Conservation (phyloP, 2,329 filamentous ascomycete species). For the Aspergillus candidus region DNA sequence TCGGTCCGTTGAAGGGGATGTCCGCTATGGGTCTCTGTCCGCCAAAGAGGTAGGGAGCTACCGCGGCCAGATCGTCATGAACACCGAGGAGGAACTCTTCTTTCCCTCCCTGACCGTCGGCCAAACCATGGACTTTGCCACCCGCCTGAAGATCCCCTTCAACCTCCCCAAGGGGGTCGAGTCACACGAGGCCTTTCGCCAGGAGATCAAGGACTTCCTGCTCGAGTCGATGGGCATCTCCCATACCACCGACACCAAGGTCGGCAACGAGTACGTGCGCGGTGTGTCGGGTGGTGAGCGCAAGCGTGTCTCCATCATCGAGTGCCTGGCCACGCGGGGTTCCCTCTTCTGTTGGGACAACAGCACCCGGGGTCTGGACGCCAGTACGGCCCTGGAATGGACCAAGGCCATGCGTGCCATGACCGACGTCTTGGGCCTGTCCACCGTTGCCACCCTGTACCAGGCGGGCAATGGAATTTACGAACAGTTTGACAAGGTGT, state of each 20-base stretch:
- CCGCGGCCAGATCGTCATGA: conserved; percentile 53
- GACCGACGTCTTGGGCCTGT: conserved; percentile 56
- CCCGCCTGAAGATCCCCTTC: conserved; percentile 52
- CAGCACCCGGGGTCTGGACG: conserved; percentile 59
- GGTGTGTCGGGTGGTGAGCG: conserved; percentile 64
- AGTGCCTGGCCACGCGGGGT: conserved; percentile 53
- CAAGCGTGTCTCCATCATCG: conserved; percentile 64
- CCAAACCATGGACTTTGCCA: conserved; percentile 51
- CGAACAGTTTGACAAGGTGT: conserved; percentile 63
- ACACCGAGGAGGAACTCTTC: conserved; percentile 49
- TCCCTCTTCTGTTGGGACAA: conserved; percentile 64
- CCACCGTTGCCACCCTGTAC: conserved; percentile 60
- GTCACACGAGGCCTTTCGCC: conserved; percentile 43
- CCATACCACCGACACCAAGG: conserved; percentile 59
- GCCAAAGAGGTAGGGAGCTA: conserved; percentile 42
- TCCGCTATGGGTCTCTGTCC: conserved; percentile 49
- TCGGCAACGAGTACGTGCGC: conserved; percentile 60
- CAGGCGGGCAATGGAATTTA: conserved; percentile 67
- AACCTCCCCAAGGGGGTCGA: conserved; percentile 41
- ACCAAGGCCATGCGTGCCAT: conserved; percentile 56
- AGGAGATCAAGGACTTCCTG: conserved; percentile 49
- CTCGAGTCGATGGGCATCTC: conserved; percentile 52
- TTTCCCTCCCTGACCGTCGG: conserved; percentile 48
- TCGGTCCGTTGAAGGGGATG: conserved; percentile 52
- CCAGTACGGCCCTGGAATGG: conserved; percentile 58